These are phyloP conservation scores for Aquanectria penicillioides DNA, from an alignment of 2,329 filamentous ascomycete species.

Conservation along the genomic window DNA sequence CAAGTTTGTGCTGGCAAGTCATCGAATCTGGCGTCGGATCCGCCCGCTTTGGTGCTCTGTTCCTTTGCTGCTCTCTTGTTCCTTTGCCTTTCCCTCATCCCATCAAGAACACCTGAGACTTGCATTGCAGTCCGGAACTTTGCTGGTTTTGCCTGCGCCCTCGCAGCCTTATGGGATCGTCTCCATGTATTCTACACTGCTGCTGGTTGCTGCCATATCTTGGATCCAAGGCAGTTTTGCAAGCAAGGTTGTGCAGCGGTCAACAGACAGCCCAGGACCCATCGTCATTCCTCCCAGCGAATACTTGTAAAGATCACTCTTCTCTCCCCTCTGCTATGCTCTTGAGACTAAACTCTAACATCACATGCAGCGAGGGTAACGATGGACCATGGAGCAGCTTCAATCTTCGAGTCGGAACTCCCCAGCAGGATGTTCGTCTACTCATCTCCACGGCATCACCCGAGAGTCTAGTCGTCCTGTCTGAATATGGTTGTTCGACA, in stretches of 20 bases:
- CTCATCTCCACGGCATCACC: conserved; percentile 8
- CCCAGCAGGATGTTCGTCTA: conserved; percentile 2
- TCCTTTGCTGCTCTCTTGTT: no score
- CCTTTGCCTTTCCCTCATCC: no score
- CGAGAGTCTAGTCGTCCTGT: background rate
- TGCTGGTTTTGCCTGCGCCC: background rate
- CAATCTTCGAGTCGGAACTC: conserved; percentile 8
- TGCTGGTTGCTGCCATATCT: background rate
- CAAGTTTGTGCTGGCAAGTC: no score
- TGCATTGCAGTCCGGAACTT: no score
- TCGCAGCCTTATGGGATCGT: no score
- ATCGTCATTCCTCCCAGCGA: conserved; percentile 8
- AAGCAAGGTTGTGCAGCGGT: background rate
- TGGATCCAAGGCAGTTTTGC: background rate
- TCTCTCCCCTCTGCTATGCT: no score
- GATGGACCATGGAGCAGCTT: conserved; percentile 12
- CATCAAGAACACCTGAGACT: no score
- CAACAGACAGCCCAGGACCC: background rate
- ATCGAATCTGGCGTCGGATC: no score
- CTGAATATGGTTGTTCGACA: background rate
- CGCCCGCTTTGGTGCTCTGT: no score
- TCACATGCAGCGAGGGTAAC: conserved; percentile 1
- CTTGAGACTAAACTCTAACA: background rate
- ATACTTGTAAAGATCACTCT: background rate
- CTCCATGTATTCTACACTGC: no score